Conservation (phyloP, 345 rosid species). For the Arabis alpina region DNA sequence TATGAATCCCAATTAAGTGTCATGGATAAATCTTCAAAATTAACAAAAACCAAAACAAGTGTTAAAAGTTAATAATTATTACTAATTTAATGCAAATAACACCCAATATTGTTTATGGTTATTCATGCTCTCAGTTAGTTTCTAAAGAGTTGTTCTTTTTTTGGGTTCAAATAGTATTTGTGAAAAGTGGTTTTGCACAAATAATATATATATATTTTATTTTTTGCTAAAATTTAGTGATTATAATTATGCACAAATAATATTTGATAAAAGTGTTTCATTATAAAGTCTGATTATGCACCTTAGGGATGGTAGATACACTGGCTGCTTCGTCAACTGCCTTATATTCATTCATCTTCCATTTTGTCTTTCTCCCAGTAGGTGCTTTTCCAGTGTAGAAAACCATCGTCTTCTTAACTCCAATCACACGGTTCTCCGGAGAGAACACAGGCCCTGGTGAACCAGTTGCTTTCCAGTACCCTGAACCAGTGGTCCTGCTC, state of each 20-base stretch:
- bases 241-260: background rate
- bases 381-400: constrained; percentile 44
- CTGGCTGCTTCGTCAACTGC: constrained; percentile 28
- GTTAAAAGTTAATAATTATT: no score
- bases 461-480: constrained; percentile 47
- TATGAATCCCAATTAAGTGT: no score
- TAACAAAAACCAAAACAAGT: no score
- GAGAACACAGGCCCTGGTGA: constrained; percentile 35
- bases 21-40: no score
- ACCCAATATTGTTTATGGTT: no score
- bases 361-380: constrained; percentile 37
- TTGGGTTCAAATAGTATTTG: background rate
- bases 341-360: constrained; percentile 48
- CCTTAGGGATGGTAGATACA: constrained; percentile 21
- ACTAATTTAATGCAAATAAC: no score
- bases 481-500: constrained; percentile 37
- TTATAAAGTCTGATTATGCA: background rate
- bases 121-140: no score
- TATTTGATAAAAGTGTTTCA: constrained; percentile 1
- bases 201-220: no score
- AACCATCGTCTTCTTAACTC: constrained; percentile 44
- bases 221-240: no score
- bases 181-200: background rate
- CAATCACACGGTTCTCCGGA: constrained; percentile 23
- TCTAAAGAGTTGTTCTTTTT: no score